A percentile compares a stretch with the other conserved stretches of the same genome.
These are phyloP conservation scores for Termitomyces sp. DNA, from an alignment of 768 basidiomycete species.

Conservation along the genomic window DNA sequence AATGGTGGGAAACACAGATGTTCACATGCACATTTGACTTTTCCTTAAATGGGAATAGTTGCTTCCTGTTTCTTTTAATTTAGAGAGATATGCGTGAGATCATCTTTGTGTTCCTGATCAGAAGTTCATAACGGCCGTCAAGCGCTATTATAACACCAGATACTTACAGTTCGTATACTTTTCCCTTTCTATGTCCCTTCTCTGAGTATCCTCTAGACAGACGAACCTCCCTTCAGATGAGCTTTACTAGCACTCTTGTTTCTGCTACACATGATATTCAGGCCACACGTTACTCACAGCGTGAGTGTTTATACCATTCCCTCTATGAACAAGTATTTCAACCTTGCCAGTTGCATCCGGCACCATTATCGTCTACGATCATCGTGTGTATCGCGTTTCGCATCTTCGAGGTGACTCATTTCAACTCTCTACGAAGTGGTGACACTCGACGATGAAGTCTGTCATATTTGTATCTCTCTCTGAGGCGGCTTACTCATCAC, in stretches of 20 bases:
- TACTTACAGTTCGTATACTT: background rate
- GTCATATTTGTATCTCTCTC: constrained; percentile 9
- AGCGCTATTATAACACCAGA: background rate
- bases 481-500: constrained; percentile 2
- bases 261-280: constrained; percentile 34
- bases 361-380: constrained; percentile 51
- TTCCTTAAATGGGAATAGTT: background rate
- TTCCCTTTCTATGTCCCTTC: constrained; percentile 5
- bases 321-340: background rate
- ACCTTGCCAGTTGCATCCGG: constrained; percentile 43
- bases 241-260: constrained; percentile 11
- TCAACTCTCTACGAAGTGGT: constrained; percentile 31
- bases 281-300: constrained; percentile 39
- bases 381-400: constrained; percentile 37
- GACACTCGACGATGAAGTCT: constrained; percentile 52
- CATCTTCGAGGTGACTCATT: background rate
- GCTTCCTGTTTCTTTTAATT: background rate
- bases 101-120: background rate
- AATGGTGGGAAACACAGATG: background rate
- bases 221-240: constrained; percentile 5
- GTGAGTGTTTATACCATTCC: constrained; percentile 25
- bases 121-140: constrained; percentile 2
- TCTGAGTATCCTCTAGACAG: constrained; percentile 3
- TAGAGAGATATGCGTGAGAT: background rate
- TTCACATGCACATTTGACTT: too few relatives aligned